Base-by-base conservation (phyloP, 2,329 filamentous ascomycete genomes). In the Botrytis paeoniae region DNA sequence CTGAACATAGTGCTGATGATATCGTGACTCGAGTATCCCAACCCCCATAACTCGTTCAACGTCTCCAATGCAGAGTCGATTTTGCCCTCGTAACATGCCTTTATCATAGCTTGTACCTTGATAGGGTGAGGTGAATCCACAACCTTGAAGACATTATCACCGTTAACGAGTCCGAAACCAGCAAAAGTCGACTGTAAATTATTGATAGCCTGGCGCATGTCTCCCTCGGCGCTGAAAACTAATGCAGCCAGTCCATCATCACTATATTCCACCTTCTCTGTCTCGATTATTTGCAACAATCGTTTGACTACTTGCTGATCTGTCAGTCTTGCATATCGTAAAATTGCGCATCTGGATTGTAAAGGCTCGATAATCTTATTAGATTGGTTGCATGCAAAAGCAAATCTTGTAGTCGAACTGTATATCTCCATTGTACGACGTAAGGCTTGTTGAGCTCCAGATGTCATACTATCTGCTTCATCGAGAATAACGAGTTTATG, bases 281-380 rank as follows among this genome's bases (percentile, higher is more conserved):
- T 94, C 81, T 96, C 92, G 81, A 94, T 96, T 78, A 99, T 96
- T 81, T 98, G 95, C 83, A 96, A 85, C 75, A 99, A 83, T 59
- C 96, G 89, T 85, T 95, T 95, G 69, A 98, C 94, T 39, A 99
- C 90, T 82, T 99, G 95, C 20, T 89, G 91, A 81, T 99, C 96
- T 3, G 95, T 98, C 77, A 99, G 87, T 73, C 95, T 92, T 45
- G 95, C 91, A 83, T 98, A 99, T 74, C 96, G 92, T 72, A 99
- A 88, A 81, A 99, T 98, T 32, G 96, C 96, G 82, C 96, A 99
- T 79, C 96, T 90, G 29, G 95, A 98, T 83, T 99, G 96, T 69
- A 99, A 86, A n/a, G 96, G 96, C 83, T 99, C 96, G 82, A 99
- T 99, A 81, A 99, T 98, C 84, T 98, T 99, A 85, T 98, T 99